Conservation (phyloP, 225 moss, liverwort and hornwort species). For the Pleurozium schreberi region DNA sequence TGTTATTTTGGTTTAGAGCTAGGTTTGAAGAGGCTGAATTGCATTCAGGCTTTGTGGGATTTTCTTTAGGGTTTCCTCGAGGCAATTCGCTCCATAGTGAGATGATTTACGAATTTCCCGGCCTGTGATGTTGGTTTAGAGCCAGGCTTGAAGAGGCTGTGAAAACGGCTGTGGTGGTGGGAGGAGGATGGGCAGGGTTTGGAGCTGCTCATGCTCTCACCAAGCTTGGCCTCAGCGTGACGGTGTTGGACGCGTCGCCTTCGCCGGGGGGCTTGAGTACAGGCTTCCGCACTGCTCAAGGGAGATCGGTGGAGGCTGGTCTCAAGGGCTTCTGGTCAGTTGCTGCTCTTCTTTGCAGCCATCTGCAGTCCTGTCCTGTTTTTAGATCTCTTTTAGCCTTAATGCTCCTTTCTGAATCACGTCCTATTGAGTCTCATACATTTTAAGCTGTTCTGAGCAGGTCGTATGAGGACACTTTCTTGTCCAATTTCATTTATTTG, state of each 20-base stretch:
- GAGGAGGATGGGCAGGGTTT: slow-evolving; percentile 60
- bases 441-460: not conserved
- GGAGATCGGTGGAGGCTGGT: slow-evolving; percentile 51
- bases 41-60: not conserved
- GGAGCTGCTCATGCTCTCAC: slow-evolving; percentile 48
- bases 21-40: not conserved
- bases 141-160: not conserved
- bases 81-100: not conserved
- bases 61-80: not conserved
- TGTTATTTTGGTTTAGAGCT: not conserved
- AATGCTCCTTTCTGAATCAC: not conserved
- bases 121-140: not conserved
- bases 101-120: not conserved
- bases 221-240: slow-evolving; percentile 37
- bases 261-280: slow-evolving; percentile 57
- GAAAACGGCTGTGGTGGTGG: slow-evolving; percentile 46
- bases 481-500: not conserved
- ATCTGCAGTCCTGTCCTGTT: not conserved
- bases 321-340: slow-evolving; percentile 54
- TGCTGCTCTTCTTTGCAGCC: not conserved
- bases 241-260: slow-evolving; percentile 42
- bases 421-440: not conserved
- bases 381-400: not conserved
- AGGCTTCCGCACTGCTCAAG: slow-evolving; percentile 47
- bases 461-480: not conserved